Conservation (phyloP, 1,139 yeast genomes). For the Candida dubliniensis region DNA sequence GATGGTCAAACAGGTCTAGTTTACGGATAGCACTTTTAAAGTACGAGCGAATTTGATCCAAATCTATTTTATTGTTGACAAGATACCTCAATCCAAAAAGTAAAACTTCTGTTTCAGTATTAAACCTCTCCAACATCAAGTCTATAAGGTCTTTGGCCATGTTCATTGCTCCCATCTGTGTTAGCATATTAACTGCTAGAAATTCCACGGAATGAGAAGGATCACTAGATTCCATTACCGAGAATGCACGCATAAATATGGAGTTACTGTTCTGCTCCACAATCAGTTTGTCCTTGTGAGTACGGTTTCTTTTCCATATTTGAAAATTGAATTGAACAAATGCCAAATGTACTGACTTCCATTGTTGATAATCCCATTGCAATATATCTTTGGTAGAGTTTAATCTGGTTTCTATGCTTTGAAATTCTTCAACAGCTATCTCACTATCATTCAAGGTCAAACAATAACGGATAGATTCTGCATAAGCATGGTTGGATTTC, state of each 20-base stretch:
- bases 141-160: conserved; percentile 29
- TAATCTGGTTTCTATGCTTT: conserved; percentile 13
- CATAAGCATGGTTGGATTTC: conserved; percentile 25
- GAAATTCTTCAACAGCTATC: not conserved
- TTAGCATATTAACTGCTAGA: conserved; percentile 31
- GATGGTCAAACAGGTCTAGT: conserved; percentile 43
- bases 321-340: conserved; percentile 22
- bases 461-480: conserved; percentile 30
- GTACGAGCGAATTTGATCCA: conserved; percentile 21
- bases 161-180: conserved; percentile 22
- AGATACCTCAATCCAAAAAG: conserved; percentile 27
- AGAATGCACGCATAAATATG: conserved; percentile 13
- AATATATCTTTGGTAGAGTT: conserved; percentile 19
- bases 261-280: conserved; percentile 15
- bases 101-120: conserved; percentile 49
- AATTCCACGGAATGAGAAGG: conserved; percentile 45
- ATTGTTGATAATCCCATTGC: conserved; percentile 28
- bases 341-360: conserved; percentile 38
- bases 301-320: conserved; percentile 8
- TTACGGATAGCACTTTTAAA: conserved; percentile 33
- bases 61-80: conserved; percentile 31
- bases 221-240: conserved; percentile 33
- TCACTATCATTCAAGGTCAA: not conserved
- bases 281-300: conserved; percentile 1
- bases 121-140: conserved; percentile 27